Evolutionary conservation across 805 yeast genomes (phyloP).

Genomic region (Saccharomycopsis sp.): DNA sequence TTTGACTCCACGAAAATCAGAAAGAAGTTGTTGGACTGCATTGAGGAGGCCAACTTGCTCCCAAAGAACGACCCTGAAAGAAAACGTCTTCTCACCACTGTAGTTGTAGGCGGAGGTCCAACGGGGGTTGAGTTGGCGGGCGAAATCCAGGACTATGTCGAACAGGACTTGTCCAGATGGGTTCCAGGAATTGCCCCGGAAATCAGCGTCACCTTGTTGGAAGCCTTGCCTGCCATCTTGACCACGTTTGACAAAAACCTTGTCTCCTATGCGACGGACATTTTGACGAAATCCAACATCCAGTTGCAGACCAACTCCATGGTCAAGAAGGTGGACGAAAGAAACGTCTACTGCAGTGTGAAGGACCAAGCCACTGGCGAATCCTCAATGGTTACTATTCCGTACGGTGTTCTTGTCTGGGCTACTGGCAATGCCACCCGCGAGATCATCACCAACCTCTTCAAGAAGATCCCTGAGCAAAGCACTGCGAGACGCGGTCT

Average conservation of each 20-base stretch:
- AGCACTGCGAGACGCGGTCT: slow-evolving; percentile 87
- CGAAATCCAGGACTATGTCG: slow-evolving; percentile 88
- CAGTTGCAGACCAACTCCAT: slow-evolving; percentile 75
- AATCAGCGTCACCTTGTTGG: slow-evolving; percentile 77
- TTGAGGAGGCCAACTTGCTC: slow-evolving; percentile 81
- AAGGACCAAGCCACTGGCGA: slow-evolving; percentile 63
- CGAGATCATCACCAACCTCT: slow-evolving; percentile 59
- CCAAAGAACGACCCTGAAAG: slow-evolving; percentile 71
- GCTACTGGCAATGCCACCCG: slow-evolving; percentile 96
- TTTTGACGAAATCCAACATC: slow-evolving; percentile 62
- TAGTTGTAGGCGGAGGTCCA: slow-evolving; percentile 98
- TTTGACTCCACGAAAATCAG: slow-evolving; percentile 83
- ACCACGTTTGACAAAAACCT: slow-evolving; percentile 63
- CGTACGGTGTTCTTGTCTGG: slow-evolving; percentile 93
- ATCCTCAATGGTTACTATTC: slow-evolving; percentile 51
- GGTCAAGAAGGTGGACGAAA: slow-evolving; percentile 78
- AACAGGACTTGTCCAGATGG: slow-evolving; percentile 84
- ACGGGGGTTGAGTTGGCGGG: slow-evolving; percentile 98
- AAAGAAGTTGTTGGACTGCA: slow-evolving; percentile 72
- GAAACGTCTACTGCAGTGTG: slow-evolving; percentile 60
- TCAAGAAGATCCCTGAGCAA: slow-evolving; percentile 65
- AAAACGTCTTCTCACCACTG: slow-evolving; percentile 75
- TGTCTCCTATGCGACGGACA: slow-evolving; percentile 72
- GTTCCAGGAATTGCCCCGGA: slow-evolving; percentile 81
- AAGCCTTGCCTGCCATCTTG: slow-evolving; percentile 86